phyloP scores from a whole-genome alignment of 2,329 filamentous ascomycete genomes.

The Sporothrix pseudoabietina region DNA sequence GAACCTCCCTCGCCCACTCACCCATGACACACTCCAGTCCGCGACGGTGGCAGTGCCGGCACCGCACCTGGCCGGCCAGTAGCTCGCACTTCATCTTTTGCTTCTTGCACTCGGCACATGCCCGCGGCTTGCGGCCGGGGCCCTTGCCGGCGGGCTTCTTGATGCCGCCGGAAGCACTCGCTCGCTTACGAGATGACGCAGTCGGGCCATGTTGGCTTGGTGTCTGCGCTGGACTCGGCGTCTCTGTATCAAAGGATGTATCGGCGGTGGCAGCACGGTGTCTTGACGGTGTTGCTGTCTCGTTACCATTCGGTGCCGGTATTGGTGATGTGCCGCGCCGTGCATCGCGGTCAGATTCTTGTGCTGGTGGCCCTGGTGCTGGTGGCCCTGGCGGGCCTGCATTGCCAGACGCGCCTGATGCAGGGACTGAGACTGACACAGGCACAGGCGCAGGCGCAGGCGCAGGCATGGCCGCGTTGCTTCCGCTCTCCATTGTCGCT shows the following conservation, averaged over 20 bases:
- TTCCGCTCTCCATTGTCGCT: not conserved
- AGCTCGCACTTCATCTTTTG: slow-evolving; percentile 54
- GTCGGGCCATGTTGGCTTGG: not conserved
- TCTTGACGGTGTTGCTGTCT: not conserved
- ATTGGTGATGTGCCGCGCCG: not conserved
- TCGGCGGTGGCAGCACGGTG: not conserved
- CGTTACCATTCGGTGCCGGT: not conserved
- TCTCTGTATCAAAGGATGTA: not conserved
- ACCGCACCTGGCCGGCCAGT: slow-evolving; percentile 45
- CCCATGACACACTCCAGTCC: slow-evolving; percentile 45
- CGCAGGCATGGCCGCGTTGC: not conserved
- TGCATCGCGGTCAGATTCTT: not conserved
- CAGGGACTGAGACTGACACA: not conserved
- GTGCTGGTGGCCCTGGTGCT: not conserved
- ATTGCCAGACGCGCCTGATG: not conserved
- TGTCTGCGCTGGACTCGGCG: not conserved
- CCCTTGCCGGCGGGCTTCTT: slow-evolving; percentile 8
- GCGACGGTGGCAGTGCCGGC: slow-evolving; percentile 48
- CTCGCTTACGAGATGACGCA: not conserved
- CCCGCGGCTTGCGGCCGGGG: slow-evolving; percentile 31
- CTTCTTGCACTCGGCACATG: slow-evolving; percentile 48
- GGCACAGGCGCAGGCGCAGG: not conserved
- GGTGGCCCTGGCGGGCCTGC: not conserved
- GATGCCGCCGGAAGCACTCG: not conserved
- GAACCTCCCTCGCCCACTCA: not conserved